Conservation (phyloP, 495 filamentous ascomycete species). For the Clohesyomyces aquaticus region DNA sequence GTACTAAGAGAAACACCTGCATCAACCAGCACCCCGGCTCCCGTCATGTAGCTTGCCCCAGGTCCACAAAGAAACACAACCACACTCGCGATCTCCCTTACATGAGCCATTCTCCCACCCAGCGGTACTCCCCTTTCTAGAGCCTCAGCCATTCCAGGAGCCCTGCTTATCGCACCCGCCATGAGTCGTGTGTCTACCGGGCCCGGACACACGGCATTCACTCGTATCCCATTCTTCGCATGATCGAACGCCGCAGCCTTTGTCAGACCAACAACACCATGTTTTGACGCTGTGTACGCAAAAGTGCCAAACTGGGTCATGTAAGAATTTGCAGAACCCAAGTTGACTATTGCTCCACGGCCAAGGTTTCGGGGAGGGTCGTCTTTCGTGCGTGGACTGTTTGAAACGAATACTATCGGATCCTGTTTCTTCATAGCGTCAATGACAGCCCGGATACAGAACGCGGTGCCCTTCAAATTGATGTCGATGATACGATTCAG, state of each 20-base stretch:
- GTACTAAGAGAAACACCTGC: neutral
- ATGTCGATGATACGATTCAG: slow-evolving; percentile 1
- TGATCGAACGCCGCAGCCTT: slow-evolving; percentile 29
- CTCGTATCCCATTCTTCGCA: slow-evolving; percentile 18
- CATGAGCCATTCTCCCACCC: neutral
- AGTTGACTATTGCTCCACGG: slow-evolving; percentile 37
- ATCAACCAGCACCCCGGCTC: neutral
- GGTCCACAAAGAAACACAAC: neutral
- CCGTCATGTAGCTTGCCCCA: neutral
- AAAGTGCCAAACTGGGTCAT: slow-evolving; percentile 25
- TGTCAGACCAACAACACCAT: slow-evolving; percentile 30
- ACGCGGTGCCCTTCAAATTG: neutral
- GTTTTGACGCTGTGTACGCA: slow-evolving; percentile 29
- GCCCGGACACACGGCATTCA: slow-evolving; percentile 19
- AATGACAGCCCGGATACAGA: neutral
- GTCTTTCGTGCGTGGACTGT: neutral
- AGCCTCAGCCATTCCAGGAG: neutral
- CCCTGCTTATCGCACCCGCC: neutral
- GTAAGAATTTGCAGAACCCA: slow-evolving; percentile 31
- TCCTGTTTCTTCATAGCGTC: neutral
- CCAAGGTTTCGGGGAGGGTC: neutral
- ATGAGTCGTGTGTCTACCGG: neutral
- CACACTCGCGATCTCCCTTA: neutral
- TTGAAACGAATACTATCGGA: neutral
- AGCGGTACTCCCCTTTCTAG: neutral